Evolutionary conservation across 257 asterid species (phyloP), one percentile per base, ranked within the genome.

Genomic region (Solanum bulbocastanum): DNA sequence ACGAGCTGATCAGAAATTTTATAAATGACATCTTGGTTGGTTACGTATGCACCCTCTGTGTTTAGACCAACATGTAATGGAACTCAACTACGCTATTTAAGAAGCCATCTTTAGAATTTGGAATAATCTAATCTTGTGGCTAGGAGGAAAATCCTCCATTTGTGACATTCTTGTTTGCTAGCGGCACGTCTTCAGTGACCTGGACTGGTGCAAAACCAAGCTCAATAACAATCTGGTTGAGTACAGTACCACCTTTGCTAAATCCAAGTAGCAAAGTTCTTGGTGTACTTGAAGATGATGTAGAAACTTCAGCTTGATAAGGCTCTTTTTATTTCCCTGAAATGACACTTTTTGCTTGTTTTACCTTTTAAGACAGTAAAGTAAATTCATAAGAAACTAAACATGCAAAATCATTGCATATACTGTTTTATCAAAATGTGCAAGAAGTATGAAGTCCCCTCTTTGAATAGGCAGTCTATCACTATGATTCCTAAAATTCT

Each of bases 51-150:
- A 71, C 99, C 98, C 69, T 91, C 83, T 1, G 91, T 44, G 93
- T 97, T 97, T 87, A 97, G 89, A 36, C 99, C 99, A 39, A 97
- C 99, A 75, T 97, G 44, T 97, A 97, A 88, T 97, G 99, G 86
- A 97, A 87, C 88, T 97, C 99, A 18, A 94, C 85, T 89, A 95
- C 83, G 92, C 98, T 97, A 92, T 91, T 90, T 78, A 96, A 92
- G 69, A 96, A 90, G 85, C 72, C 79, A 83, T 94, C 97, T 92
- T 91, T 96, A 42, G 98, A 92, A 23, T 91, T 87, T 89, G 99
- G 98, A 37, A 92, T 88, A 65, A 93, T 89, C 87, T 87, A 87
- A 87, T 93, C 92, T 60, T 92, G 93, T 86, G 76, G 91, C 75
- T 75, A 81, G 72, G 37, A 49, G 66, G 89, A 30, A 37, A 42